Percentiles rank a stretch among this genome's conserved stretches.
phyloP scores from a whole-genome alignment of 495 filamentous ascomycete species.

The Penicillium antarcticum region DNA sequence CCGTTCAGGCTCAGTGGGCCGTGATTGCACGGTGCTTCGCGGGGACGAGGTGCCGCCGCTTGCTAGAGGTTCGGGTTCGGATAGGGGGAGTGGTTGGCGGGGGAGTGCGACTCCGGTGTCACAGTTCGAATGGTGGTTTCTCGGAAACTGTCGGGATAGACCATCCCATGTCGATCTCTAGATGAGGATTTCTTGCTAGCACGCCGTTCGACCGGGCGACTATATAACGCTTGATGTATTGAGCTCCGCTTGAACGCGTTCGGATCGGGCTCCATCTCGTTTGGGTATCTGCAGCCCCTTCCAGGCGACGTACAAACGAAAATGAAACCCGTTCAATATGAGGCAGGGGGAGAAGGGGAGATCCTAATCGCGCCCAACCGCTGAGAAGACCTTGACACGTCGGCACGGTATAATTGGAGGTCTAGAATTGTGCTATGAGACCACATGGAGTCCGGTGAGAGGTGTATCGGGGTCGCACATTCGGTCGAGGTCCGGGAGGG shows the following conservation, averaged over 20 bases:
- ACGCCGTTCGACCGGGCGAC: conserved; percentile 46
- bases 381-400: conserved; percentile 4
- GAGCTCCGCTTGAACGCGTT: conserved; percentile 45
- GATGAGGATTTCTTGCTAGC: conserved; percentile 54
- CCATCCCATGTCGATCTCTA: conserved; percentile 50
- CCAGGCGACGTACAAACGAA: conserved; percentile 10
- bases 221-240: conserved; percentile 39
- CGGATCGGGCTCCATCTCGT: conserved; percentile 44
- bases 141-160: conserved; percentile 51
- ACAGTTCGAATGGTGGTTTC: conserved; percentile 47
- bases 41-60: conserved; percentile 40
- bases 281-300: conserved; percentile 6
- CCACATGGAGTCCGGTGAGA: conserved; percentile 43
- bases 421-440: conserved; percentile 37
- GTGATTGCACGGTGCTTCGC: conserved; percentile 35
- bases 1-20: conserved; percentile 29
- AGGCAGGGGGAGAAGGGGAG: conserved; percentile 3
- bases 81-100: conserved; percentile 36
- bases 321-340: conserved; percentile 26
- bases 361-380: conserved; percentile 13
- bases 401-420: conserved; percentile 32
- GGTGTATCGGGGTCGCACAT: conserved; percentile 30
- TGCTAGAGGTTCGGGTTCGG: conserved; percentile 36
- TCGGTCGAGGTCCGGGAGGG: conserved; percentile 29
- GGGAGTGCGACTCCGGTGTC: conserved; percentile 41